Evolutionary conservation across 805 yeast genomes (phyloP).

Genomic region (Deakozyma indianensis): DNA sequence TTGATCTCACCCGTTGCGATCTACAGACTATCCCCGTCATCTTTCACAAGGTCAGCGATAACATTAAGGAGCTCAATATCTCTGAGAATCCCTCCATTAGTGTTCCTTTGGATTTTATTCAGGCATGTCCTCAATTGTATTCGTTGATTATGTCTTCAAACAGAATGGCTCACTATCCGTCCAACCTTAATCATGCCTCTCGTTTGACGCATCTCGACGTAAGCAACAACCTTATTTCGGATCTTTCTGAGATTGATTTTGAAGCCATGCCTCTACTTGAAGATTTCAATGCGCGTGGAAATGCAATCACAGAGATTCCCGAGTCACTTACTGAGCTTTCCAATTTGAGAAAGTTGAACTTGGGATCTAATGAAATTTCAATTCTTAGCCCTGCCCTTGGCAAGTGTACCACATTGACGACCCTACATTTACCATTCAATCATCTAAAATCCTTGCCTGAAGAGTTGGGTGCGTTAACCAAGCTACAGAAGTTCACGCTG

Average conservation of each 20-base stretch:
- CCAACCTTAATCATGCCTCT: slow-evolving; percentile 40
- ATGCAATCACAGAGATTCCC: slow-evolving; percentile 44
- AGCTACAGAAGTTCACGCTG: slow-evolving; percentile 54
- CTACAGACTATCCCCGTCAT: slow-evolving; percentile 75
- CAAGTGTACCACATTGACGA: slow-evolving; percentile 40
- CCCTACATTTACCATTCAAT: slow-evolving; percentile 74
- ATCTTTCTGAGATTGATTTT: slow-evolving; percentile 36
- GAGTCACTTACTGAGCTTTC: slow-evolving; percentile 35
- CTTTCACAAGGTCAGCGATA: slow-evolving; percentile 65
- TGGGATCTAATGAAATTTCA: slow-evolving; percentile 61
- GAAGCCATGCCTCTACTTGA: slow-evolving; percentile 35
- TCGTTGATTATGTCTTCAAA: background rate
- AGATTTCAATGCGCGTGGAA: slow-evolving; percentile 65
- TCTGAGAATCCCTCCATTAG: slow-evolving; percentile 78
- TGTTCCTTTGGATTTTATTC: slow-evolving; percentile 74
- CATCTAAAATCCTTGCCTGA: slow-evolving; percentile 47
- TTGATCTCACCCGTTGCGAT: slow-evolving; percentile 57
- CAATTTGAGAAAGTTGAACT: slow-evolving; percentile 43
- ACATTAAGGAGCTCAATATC: slow-evolving; percentile 68
- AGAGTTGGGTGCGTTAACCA: slow-evolving; percentile 40
- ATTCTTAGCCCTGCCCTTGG: slow-evolving; percentile 44
- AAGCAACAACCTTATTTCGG: slow-evolving; percentile 41
- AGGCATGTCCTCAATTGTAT: slow-evolving; percentile 32
- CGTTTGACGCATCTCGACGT: slow-evolving; percentile 35
- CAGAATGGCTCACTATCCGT: background rate